Base-by-base conservation (phyloP, 164 flowering plant species). In the grape (Vitis vinifera) region DNA sequence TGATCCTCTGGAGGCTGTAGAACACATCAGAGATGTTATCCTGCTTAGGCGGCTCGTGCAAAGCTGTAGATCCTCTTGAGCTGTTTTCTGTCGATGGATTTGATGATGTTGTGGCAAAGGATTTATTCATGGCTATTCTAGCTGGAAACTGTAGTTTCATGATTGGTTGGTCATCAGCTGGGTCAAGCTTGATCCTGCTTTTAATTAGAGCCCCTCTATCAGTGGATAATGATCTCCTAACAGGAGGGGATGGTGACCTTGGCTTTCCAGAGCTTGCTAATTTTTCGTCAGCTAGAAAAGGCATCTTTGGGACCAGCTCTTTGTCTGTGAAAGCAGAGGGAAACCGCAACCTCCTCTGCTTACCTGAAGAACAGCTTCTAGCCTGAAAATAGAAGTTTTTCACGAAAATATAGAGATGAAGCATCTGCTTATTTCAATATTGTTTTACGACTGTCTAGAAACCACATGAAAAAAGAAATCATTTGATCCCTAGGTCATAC, bases 331-430 rank as follows among this genome's bases (percentile, higher is more conserved):
- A 69, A 63, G 75, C 82, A 16, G 83, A 74, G 31, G 90, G 90
- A 71, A 89, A 77, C 23, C 83, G 86, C 14, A 83, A 62, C 77
- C 80, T 82, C 72, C 92, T 84, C 65, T 92, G 94, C 81, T 86
- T 92, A 14, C 96, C 96, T 0, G 96, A 83, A 59, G 96, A 90
- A 73, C 86, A 80, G 78, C 92, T 92, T 84, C 90, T 79, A 10
- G 78, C 80, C 97, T 91, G 80, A 63, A 76, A 70, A 66, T 37
- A 16, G 63, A 31, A 19, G 53, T 62, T 58, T 62, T 65, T 0
- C 1, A 10, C 12, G 23, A 67, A 15, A 67, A 49, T 10, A 65
- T 55, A 19, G 48, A 56, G n/a, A 53, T 53, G 56, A 53, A 53
- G 56, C 56, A 12, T 53, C 56, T 1, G 2, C 9, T 16, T 8